Percentiles rank a stretch among this genome's conserved stretches.
Conservation (phyloP, 495 filamentous ascomycete genomes). For the Penicillium bovifimosum region DNA sequence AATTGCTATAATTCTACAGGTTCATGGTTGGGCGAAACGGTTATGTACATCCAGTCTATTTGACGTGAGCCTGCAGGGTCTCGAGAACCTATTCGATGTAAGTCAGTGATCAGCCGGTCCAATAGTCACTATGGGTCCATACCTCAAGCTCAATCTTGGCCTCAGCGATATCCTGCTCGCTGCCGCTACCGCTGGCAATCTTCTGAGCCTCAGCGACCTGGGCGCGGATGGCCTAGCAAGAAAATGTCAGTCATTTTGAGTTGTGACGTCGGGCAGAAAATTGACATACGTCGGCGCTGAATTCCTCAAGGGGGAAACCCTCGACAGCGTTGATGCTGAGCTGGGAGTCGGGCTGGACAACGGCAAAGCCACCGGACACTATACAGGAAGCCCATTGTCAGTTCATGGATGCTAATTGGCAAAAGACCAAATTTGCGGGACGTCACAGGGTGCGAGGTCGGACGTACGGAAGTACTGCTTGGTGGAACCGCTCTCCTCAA, state of each 20-base stretch:
- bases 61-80: conserved; percentile 68
- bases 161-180: conserved; percentile 96
- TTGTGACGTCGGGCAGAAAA: neutral
- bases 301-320: conserved; percentile 89
- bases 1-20: conserved; percentile 45
- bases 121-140: conserved; percentile 19
- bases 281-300: conserved; percentile 69
- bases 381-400: conserved; percentile 18
- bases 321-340: conserved; percentile 98
- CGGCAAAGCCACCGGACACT: conserved; percentile 97
- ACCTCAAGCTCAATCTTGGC: conserved; percentile 99
- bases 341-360: conserved; percentile 90
- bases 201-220: conserved; percentile 91
- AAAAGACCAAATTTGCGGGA: neutral
- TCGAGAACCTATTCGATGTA: conserved; percentile 54
- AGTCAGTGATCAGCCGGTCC: conserved; percentile 10
- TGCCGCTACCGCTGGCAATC: conserved; percentile 83
- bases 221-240: conserved; percentile 30
- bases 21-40: conserved; percentile 31
- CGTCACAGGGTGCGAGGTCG: conserved; percentile 14
- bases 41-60: conserved; percentile 55
- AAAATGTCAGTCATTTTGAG: conserved; percentile 9
- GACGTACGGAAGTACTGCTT: conserved; percentile 98
- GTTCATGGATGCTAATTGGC: conserved; percentile 6
- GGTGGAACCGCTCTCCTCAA: conserved; percentile 87